Evolutionary conservation across 257 asterid species (phyloP).

Genomic region (Ophiorrhiza pumila): DNA sequence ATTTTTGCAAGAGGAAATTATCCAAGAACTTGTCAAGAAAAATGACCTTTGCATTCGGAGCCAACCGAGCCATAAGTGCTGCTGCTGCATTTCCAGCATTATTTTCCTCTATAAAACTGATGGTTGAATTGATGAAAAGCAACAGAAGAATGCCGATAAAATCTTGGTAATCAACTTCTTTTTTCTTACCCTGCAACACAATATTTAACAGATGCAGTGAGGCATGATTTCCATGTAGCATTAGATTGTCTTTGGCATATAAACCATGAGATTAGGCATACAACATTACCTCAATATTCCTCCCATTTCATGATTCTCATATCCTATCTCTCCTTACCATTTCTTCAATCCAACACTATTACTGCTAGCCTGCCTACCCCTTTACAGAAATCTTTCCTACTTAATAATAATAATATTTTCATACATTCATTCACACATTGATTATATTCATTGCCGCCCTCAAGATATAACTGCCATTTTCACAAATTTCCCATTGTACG

Average conservation of each 20-base stretch:
- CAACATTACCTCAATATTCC: neutral
- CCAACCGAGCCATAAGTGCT: constrained; percentile 40
- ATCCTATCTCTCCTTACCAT: constrained; percentile 49
- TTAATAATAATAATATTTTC: neutral
- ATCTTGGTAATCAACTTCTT: constrained; percentile 25
- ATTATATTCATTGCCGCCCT: neutral
- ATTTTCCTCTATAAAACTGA: constrained; percentile 37
- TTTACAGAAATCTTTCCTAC: constrained; percentile 1
- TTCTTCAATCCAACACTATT: constrained; percentile 44
- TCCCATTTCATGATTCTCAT: constrained; percentile 70
- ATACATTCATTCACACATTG: neutral
- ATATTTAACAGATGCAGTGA: neutral
- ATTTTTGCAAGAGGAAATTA: neutral
- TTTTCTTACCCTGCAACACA: constrained; percentile 20
- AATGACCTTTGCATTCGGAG: constrained; percentile 39
- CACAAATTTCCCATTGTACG: constrained; percentile 6
- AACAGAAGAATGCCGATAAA: constrained; percentile 28
- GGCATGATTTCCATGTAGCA: neutral
- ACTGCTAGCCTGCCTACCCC: constrained; percentile 2
- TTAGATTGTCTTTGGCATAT: neutral
- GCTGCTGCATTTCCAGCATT: constrained; percentile 43
- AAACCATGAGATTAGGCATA: neutral
- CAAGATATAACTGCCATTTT: neutral
- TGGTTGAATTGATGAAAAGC: constrained; percentile 33
- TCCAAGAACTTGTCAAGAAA: neutral